Conservation (phyloP, 148 eudicot species). For the Cornus suecica region DNA sequence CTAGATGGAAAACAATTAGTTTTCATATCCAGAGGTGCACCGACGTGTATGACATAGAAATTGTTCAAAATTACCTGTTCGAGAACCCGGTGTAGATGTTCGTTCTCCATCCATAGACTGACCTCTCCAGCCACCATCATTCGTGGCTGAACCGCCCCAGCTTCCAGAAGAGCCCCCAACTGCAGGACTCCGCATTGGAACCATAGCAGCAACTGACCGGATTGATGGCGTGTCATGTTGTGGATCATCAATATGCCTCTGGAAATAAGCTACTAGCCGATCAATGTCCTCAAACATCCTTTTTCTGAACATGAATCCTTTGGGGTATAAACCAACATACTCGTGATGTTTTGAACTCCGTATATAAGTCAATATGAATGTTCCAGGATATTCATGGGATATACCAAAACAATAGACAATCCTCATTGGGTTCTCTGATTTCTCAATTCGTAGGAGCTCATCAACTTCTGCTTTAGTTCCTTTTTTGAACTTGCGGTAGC, state of each 20-base stretch:
- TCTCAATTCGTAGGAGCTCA: constrained; percentile 65
- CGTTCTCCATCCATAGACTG: constrained; percentile 52
- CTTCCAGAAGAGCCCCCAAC: constrained; percentile 66
- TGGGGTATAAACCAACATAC: constrained; percentile 84
- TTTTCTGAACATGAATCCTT: constrained; percentile 89
- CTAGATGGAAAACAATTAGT: not conserved
- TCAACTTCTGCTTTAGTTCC: constrained; percentile 95
- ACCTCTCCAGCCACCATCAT: constrained; percentile 72
- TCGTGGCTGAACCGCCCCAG: constrained; percentile 53
- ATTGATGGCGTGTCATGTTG: constrained; percentile 66
- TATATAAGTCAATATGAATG: constrained; percentile 81
- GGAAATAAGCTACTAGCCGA: constrained; percentile 79
- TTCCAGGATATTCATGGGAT: constrained; percentile 96
- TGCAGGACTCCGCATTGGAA: constrained; percentile 90
- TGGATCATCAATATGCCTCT: constrained; percentile 87
- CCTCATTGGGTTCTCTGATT: constrained; percentile 62
- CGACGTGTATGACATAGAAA: not conserved
- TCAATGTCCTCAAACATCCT: constrained; percentile 83
- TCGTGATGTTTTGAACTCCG: constrained; percentile 89
- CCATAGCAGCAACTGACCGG: constrained; percentile 92
- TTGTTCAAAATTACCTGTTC: constrained; percentile 45
- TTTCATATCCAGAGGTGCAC: not conserved
- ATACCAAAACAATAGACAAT: constrained; percentile 91
- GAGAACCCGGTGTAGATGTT: constrained; percentile 36
- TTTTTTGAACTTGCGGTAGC: constrained; percentile 73